phyloP scores from a whole-genome alignment of 345 rosid species.

The Aethionema arabicum region DNA sequence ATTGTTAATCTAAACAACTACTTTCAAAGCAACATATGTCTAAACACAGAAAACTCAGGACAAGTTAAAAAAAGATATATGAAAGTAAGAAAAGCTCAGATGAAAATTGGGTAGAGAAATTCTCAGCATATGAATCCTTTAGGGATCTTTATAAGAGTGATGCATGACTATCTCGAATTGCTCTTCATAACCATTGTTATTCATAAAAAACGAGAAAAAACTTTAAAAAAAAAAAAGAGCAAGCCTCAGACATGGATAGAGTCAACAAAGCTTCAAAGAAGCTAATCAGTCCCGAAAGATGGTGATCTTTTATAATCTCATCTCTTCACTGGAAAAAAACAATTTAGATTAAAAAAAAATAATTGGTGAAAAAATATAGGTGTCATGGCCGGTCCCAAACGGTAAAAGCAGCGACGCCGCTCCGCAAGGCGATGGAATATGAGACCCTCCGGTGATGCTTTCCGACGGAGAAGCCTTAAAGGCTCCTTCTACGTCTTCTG shows the following conservation, averaged over 20 bases:
- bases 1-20: too few relatives aligned
- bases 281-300: constrained; percentile 66
- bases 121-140: too few relatives aligned
- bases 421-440: constrained; percentile 46
- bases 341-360: background rate
- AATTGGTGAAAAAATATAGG: constrained; percentile 11
- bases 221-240: background rate
- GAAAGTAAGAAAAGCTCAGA: too few relatives aligned
- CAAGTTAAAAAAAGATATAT: too few relatives aligned
- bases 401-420: constrained; percentile 50
- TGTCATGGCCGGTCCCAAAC: constrained; percentile 47
- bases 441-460: constrained; percentile 24
- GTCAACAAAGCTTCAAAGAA: constrained; percentile 41
- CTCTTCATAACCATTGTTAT: background rate
- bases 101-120: too few relatives aligned
- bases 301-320: constrained; percentile 28
- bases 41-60: too few relatives aligned
- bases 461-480: constrained; percentile 37
- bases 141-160: too few relatives aligned
- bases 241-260: constrained; percentile 60
- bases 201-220: background rate
- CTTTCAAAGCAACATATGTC: too few relatives aligned
- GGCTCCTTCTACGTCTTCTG: constrained; percentile 36
- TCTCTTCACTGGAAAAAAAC: constrained; percentile 44
- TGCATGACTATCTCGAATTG: background rate